phyloP scores from a whole-genome alignment of 2,329 filamentous ascomycete species.

The Cladophialophora immunda region DNA sequence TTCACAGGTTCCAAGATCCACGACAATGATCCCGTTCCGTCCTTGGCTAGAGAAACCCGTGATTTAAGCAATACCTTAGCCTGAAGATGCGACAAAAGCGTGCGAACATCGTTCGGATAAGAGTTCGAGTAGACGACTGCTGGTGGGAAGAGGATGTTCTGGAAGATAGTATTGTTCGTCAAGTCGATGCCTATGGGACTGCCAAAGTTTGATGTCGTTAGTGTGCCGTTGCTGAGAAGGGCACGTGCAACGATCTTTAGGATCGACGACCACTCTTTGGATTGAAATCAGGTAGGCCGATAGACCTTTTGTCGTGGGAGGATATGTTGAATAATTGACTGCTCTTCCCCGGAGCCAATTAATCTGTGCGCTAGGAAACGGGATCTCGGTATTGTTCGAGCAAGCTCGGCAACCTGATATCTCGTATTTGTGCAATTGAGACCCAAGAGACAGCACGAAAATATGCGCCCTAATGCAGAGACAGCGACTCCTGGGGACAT shows the following conservation, averaged over 20 bases:
- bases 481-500: constrained; percentile 57
- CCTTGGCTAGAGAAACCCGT: constrained; percentile 61
- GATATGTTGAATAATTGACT: constrained; percentile 61
- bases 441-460: constrained; percentile 62
- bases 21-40: constrained; percentile 60
- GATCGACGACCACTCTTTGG: constrained; percentile 62
- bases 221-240: constrained; percentile 52
- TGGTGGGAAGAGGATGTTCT: constrained; percentile 61
- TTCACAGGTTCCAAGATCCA: constrained; percentile 57
- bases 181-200: constrained; percentile 62
- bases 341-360: constrained; percentile 60
- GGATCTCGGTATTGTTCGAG: constrained; percentile 53
- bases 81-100: constrained; percentile 47
- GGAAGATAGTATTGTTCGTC: constrained; percentile 54
- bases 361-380: constrained; percentile 55
- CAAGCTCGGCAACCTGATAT: constrained; percentile 61
- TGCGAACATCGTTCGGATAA: constrained; percentile 64
- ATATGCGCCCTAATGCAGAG: constrained; percentile 59
- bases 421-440: constrained; percentile 60
- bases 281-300: constrained; percentile 61
- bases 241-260: constrained; percentile 58
- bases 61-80: constrained; percentile 62
- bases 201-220: constrained; percentile 56
- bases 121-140: constrained; percentile 58
- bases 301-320: constrained; percentile 56